phyloP scores from a whole-genome alignment of 176 grass and related monocot species.

The Phragmites australis region DNA sequence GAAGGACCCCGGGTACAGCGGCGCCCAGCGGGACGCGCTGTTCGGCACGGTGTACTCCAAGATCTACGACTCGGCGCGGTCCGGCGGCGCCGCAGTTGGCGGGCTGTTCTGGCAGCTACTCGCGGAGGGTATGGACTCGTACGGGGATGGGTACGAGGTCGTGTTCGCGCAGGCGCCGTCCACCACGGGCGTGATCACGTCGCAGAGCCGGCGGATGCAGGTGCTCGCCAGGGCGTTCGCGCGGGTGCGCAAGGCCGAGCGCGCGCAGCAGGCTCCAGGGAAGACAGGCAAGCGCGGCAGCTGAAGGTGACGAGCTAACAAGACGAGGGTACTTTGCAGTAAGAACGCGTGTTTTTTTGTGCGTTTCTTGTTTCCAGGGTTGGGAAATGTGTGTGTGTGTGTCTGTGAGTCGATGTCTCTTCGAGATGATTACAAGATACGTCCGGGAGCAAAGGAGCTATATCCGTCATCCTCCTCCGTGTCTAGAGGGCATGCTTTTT shows the following conservation, averaged over 20 bases:
- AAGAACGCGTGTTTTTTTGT: not conserved
- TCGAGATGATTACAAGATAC: constrained; percentile 79
- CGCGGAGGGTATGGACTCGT: constrained; percentile 78
- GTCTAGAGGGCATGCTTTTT: constrained; percentile 4
- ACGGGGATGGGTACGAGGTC: constrained; percentile 84
- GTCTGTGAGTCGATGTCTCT: constrained; percentile 23
- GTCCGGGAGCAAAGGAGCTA: constrained; percentile 66
- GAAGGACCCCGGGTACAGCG: constrained; percentile 70
- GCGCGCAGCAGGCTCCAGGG: constrained; percentile 7
- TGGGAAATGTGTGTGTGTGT: not conserved
- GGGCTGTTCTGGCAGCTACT: constrained; percentile 92
- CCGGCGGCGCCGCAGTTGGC: constrained; percentile 54
- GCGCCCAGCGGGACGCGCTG: constrained; percentile 55
- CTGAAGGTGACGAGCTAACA: not conserved
- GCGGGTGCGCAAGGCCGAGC: constrained; percentile 20
- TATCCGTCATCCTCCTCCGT: constrained; percentile 25
- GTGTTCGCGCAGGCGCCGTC: constrained; percentile 58
- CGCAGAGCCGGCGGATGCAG: constrained; percentile 57
- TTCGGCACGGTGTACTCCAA: constrained; percentile 68
- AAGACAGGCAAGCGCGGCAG: not conserved
- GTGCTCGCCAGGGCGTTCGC: constrained; percentile 48
- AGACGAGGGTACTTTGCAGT: not conserved
- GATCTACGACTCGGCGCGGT: constrained; percentile 67
- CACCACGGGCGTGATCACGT: constrained; percentile 61
- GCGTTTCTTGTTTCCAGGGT: too few relatives aligned